Evolutionary conservation across 208 protist species (phyloP), one percentile per base, ranked within the genome.

Genomic region (Trypanosoma mega): DNA sequence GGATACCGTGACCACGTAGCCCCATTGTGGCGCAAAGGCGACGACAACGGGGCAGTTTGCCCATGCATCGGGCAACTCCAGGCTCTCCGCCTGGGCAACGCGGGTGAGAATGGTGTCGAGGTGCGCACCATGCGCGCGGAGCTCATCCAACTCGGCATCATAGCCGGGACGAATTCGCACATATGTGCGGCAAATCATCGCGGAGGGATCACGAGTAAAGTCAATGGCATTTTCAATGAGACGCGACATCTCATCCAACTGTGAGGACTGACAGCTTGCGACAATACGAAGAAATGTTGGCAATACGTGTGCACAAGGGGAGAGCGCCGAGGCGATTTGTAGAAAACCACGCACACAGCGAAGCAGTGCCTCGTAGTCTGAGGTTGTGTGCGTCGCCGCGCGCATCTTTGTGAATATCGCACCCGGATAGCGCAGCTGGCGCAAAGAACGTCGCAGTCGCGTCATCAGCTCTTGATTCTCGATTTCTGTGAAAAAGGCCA

Each of bases 401-500:
- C 84, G 77, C 63, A 94, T 86, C 29, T 78, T 67, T 37, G 83
- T 92, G 66, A 92, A 92, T 11, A 91, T 66, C 33, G 59, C 67
- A 20, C 74, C 67, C 0, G 85, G 76, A 26, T 72, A 67, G 8
- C 63, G 69, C 12, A 93, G 57, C 23, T 61, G 50, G 31, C 74
- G 71, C 43, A 95, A 57, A 24, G 80, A 76, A 7, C 61, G 59
- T 7, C 85, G 85, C 12, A 91, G 60, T 20, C 72, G 62, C 8
- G 45, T 8, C 48, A 88, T 67, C 0, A 87, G 18, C 9, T 82
- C 72, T 41, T 75, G 74, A 24, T 80, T 77, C 44, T 66, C 41
- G 2, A 73, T 74, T 3, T 55, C 31, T 37, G 61, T 72, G 23
- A 96, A 92, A 71, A 87, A 87, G 11, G 68, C 53, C 7, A 93